A percentile compares a stretch with the other conserved stretches of the same genome.
Conservation (phyloP, 1,284 basidiomycete species). For the Cronartium quercuum region DNA sequence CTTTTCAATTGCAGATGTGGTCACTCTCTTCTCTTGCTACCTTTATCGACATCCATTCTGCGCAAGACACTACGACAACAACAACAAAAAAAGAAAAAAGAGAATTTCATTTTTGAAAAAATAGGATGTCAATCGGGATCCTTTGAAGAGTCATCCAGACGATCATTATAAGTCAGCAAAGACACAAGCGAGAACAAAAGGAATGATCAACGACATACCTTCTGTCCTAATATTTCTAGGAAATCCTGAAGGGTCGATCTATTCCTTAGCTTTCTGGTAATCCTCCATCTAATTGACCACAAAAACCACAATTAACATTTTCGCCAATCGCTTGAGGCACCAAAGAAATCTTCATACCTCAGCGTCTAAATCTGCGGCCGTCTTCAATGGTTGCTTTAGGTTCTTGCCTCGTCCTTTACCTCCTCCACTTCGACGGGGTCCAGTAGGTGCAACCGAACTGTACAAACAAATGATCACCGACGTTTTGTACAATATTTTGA, state of each 20-base stretch:
- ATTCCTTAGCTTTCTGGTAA: slow-evolving; percentile 37
- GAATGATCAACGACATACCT: too few species aligned
- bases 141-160: too few species aligned
- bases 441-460: neutral
- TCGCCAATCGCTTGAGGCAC: neutral
- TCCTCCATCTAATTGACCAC: slow-evolving; percentile 31
- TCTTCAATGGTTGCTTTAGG: slow-evolving; percentile 13
- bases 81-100: too few species aligned
- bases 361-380: slow-evolving; percentile 34
- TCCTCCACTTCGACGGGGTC: neutral
- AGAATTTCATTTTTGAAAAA: too few species aligned
- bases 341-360: slow-evolving; percentile 10
- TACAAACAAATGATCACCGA: neutral
- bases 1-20: too few species aligned
- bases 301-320: neutral
- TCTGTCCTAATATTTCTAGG: too few species aligned
- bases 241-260: neutral
- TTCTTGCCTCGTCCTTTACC: slow-evolving; percentile 11
- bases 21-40: too few species aligned
- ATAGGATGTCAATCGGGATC: too few species aligned
- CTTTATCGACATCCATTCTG: too few species aligned
- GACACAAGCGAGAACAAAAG: too few species aligned
- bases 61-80: too few species aligned
- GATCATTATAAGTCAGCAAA: too few species aligned
- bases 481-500: neutral